Evolutionary conservation across 176 grass and related monocot genomes (phyloP), one percentile per base, ranked within the genome.

Genomic region (Alopecurus myosuroides): DNA sequence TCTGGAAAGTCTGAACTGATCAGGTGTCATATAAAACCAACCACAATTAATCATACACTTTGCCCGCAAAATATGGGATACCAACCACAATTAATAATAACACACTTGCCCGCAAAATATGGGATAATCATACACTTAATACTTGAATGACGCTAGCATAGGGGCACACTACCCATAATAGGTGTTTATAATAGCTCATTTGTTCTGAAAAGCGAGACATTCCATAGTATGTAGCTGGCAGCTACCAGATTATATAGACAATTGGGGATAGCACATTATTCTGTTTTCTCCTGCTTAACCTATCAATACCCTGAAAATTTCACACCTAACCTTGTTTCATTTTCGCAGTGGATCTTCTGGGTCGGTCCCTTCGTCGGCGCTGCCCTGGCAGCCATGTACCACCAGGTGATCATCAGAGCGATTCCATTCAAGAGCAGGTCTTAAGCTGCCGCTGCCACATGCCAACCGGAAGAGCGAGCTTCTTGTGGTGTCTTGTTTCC

Each of bases 401-500:
- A 98, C 93, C 91, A 93, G 89, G 85, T 98, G 74, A 92, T 98
- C 70, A 95, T 98, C 96, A 90, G 96, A 86, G 96, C 96, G 1
- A 95, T 98, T 74, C 96, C 96, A 15, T 98, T 98, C 87, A 95
- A 98, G 85, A 93, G 73, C 91, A 95, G 80, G 82, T 86, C 95
- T 53, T 98, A 88, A 90, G 89, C 63, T 35, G 76, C 48, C 13
- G 12, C 11, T 15, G 66, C 23, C 41, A 42, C 41, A 42, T 76
- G 39, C 63, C 1, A 19, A 41, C 19, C 45, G 26, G 37, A 82
- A 58, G 48, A 80, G n/a, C 82, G 69, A 60, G 70, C 70, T 51
- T 39, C 49, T 9, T 20, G 67, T 76, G 75, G 42, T 69, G 53
- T 71, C 65, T 14, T 75, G 80, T 90, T 73, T 80, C 75, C n/a